A percentile compares a stretch with the other conserved stretches of the same genome.
These are phyloP conservation scores for Asterophora lycoperdoides DNA, from an alignment of 768 basidiomycete genomes.

Conservation along the genomic window DNA sequence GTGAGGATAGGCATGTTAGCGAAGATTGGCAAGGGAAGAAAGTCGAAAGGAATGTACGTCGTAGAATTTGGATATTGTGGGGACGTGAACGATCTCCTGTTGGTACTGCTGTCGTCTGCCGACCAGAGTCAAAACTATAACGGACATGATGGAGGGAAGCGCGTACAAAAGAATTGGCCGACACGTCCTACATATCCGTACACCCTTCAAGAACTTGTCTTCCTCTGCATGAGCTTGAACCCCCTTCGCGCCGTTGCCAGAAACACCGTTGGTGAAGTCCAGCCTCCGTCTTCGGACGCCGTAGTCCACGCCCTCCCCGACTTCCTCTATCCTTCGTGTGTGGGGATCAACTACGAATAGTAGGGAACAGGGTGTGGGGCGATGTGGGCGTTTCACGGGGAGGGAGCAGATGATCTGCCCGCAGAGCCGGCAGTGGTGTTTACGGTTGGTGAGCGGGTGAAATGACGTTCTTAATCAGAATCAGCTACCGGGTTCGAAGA, in stretches of 20 bases:
- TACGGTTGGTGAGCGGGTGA: slow-evolving; percentile 85
- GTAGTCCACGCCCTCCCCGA: slow-evolving; percentile 78
- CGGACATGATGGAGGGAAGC: not conserved
- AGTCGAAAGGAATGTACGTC: slow-evolving; percentile 39
- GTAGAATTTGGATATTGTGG: slow-evolving; percentile 67
- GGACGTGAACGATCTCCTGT: slow-evolving; percentile 54
- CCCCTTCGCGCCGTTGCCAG: slow-evolving; percentile 34
- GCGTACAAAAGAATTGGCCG: slow-evolving; percentile 74
- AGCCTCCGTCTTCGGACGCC: slow-evolving; percentile 58
- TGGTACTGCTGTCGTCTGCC: slow-evolving; percentile 75
- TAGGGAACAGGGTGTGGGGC: slow-evolving; percentile 66
- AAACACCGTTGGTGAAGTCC: slow-evolving; percentile 19
- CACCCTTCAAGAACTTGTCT: slow-evolving; percentile 84
- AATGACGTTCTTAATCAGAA: slow-evolving; percentile 54
- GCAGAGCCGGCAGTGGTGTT: slow-evolving; percentile 95
- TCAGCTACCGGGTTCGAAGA: not conserved
- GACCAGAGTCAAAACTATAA: slow-evolving; percentile 2
- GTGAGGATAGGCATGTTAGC: not conserved
- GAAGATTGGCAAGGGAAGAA: not conserved
- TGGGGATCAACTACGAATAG: slow-evolving; percentile 84
- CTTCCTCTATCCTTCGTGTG: slow-evolving; percentile 77
- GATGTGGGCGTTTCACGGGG: slow-evolving; percentile 67
- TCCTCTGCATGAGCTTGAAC: slow-evolving; percentile 46
- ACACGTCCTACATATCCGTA: slow-evolving; percentile 84
- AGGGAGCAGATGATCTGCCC: slow-evolving; percentile 90